Percentiles rank a stretch among this genome's conserved stretches.
phyloP scores from a whole-genome alignment of 2,329 filamentous ascomycete species.

The Coniochaeta sp. region DNA sequence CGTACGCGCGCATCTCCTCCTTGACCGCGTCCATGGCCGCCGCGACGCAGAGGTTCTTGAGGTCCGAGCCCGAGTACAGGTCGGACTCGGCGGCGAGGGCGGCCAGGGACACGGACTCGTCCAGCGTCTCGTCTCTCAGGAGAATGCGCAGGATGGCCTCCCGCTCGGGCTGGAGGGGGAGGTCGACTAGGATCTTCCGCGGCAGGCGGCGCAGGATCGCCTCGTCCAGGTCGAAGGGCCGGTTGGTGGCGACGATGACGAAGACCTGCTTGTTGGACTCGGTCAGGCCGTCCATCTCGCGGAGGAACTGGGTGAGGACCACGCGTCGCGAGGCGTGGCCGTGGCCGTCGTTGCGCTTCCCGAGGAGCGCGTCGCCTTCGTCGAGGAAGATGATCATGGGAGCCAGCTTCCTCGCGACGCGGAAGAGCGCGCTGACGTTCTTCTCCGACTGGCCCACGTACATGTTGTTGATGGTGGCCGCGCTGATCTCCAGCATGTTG shows the following conservation, averaged over 20 bases:
- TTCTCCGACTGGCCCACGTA: conserved; percentile 96
- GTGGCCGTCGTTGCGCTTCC: conserved; percentile 59
- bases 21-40: conserved; percentile 73
- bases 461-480: conserved; percentile 90
- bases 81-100: conserved; percentile 60
- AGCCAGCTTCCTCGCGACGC: conserved; percentile 79
- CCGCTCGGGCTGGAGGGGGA: conserved; percentile 55
- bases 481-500: conserved; percentile 79
- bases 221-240: conserved; percentile 90
- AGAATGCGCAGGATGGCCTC: conserved; percentile 62
- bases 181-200: conserved; percentile 64
- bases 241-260: conserved; percentile 96
- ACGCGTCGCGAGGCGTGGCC: conserved; percentile 71
- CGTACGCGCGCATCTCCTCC: conserved; percentile 51
- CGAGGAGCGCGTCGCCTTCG: conserved; percentile 89
- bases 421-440: conserved; percentile 88
- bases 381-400: conserved; percentile 96
- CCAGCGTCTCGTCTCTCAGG: conserved; percentile 60
- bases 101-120: conserved; percentile 51
- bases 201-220: conserved; percentile 73
- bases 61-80: conserved; percentile 74
- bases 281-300: conserved; percentile 90
- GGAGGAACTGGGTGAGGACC: conserved; percentile 92
- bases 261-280: conserved; percentile 66
- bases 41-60: conserved; percentile 76